Evolutionary conservation across 2,329 filamentous ascomycete species (phyloP).

Genomic region (Fusarium papillatum): DNA sequence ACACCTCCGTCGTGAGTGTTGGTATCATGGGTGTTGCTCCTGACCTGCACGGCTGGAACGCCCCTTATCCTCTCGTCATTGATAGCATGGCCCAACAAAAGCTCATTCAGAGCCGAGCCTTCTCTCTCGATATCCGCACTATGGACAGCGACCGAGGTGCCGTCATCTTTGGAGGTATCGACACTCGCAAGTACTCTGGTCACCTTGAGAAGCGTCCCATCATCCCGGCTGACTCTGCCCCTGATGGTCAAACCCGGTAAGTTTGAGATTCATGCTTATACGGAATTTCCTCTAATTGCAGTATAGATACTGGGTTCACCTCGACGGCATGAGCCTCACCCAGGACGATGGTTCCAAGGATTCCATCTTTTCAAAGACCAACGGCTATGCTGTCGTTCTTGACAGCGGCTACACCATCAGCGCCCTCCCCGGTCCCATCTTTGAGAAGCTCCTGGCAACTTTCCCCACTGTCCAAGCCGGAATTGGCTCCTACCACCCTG

Average conservation of each 20-base stretch:
- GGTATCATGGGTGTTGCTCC: constrained; percentile 54
- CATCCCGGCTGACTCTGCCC: constrained; percentile 56
- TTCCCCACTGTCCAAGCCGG: constrained; percentile 59
- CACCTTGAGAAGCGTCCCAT: constrained; percentile 68
- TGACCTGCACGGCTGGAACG: constrained; percentile 49
- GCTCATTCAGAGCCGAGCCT: constrained; percentile 53
- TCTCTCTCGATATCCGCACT: constrained; percentile 51
- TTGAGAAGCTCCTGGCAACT: constrained; percentile 56
- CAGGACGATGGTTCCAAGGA: constrained; percentile 52
- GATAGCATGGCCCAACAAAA: constrained; percentile 51
- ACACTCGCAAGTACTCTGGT: constrained; percentile 68
- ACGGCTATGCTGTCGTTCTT: constrained; percentile 64
- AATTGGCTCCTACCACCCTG: constrained; percentile 58
- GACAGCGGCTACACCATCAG: constrained; percentile 78
- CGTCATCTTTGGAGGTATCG: constrained; percentile 68
- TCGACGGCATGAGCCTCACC: constrained; percentile 53
- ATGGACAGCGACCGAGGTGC: constrained; percentile 48
- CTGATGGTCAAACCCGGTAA: constrained; percentile 49
- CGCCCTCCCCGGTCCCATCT: constrained; percentile 72
- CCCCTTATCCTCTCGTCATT: constrained; percentile 50
- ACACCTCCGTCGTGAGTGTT: constrained; percentile 44
- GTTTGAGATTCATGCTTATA: background rate
- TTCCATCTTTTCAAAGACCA: constrained; percentile 57
- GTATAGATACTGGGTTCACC: constrained; percentile 57
- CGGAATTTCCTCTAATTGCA: background rate